These are phyloP conservation scores for Russula abietina DNA, from an alignment of 768 basidiomycete genomes.

Conservation along the genomic window DNA sequence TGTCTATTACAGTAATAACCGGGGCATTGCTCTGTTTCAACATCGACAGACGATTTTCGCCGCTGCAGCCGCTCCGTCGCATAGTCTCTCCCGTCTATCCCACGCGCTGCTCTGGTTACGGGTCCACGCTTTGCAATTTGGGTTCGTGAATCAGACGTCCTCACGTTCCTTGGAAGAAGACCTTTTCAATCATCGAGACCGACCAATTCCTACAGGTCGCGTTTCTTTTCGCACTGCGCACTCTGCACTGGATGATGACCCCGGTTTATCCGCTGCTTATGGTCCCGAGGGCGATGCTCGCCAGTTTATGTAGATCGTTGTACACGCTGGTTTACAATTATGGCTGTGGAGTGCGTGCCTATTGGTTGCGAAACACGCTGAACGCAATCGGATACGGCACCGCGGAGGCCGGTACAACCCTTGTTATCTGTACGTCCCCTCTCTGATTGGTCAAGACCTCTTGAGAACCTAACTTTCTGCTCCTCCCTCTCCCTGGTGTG, in stretches of 20 bases:
- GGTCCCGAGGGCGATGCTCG: conserved; percentile 17
- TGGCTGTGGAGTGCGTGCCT: conserved; percentile 18
- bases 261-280: conserved; percentile 28
- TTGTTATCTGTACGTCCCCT: conserved; percentile 32
- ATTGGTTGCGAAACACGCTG: conserved; percentile 36
- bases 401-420: conserved; percentile 36
- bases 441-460: neutral
- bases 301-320: conserved; percentile 23
- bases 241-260: conserved; percentile 30
- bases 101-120: conserved; percentile 30
- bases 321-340: conserved; percentile 29
- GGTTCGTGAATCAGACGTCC: conserved; percentile 31
- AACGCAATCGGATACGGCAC: conserved; percentile 34
- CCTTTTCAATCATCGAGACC: conserved; percentile 30
- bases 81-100: conserved; percentile 10
- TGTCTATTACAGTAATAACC: neutral
- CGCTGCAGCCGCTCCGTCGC: conserved; percentile 16
- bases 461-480: neutral
- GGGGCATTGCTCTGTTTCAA: too few relatives aligned
- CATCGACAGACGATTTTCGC: conserved; percentile 20
- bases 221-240: conserved; percentile 26
- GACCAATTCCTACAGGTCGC: conserved; percentile 32
- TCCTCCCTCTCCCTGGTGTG: too few relatives aligned
- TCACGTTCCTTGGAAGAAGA: conserved; percentile 28
- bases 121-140: conserved; percentile 31